Evolutionary conservation across 2,329 filamentous ascomycete genomes (phyloP).

Genomic region (Fusarium robinianum): DNA sequence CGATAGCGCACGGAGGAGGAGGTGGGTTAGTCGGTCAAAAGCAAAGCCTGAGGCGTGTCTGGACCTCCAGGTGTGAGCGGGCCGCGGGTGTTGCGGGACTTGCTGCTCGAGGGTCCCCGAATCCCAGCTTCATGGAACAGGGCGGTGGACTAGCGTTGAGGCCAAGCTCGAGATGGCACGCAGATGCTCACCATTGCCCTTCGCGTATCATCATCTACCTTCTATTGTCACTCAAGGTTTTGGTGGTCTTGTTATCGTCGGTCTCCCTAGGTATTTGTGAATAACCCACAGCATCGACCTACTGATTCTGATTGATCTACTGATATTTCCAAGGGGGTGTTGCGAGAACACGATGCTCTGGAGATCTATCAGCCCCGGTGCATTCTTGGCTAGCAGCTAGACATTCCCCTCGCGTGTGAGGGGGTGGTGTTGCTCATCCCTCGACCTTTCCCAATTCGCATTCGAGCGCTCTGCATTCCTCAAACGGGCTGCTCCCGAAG

Average conservation of each 20-base stretch:
- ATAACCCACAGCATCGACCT: too few relatives aligned
- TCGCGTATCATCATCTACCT: too few relatives aligned
- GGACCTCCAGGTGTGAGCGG: conserved; percentile 3
- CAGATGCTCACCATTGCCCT: conserved; percentile 22
- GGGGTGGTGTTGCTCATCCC: conserved; percentile 2
- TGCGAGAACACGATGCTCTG: too few relatives aligned
- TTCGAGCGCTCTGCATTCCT: conserved; percentile 30
- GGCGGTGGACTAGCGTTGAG: conserved; percentile 11
- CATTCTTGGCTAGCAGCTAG: conserved; percentile 7
- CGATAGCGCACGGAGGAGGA: too few relatives aligned
- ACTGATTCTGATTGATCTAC: too few relatives aligned
- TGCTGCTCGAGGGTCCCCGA: too few relatives aligned
- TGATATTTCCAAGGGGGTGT: too few relatives aligned
- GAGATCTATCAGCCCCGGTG: too few relatives aligned
- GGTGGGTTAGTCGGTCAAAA: too few relatives aligned
- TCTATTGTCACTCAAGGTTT: conserved; percentile 4
- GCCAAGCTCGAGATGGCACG: conserved; percentile 15
- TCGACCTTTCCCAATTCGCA: too few relatives aligned
- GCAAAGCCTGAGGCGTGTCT: too few relatives aligned
- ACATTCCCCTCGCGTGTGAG: conserved; percentile 18
- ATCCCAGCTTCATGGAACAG: conserved; percentile 23
- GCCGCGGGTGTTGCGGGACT: conserved; percentile 8
- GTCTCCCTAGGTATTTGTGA: not conserved
- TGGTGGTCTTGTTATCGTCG: not conserved
- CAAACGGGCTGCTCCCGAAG: conserved; percentile 34